phyloP scores from a whole-genome alignment of 257 asterid species.

The Lantana camara region DNA sequence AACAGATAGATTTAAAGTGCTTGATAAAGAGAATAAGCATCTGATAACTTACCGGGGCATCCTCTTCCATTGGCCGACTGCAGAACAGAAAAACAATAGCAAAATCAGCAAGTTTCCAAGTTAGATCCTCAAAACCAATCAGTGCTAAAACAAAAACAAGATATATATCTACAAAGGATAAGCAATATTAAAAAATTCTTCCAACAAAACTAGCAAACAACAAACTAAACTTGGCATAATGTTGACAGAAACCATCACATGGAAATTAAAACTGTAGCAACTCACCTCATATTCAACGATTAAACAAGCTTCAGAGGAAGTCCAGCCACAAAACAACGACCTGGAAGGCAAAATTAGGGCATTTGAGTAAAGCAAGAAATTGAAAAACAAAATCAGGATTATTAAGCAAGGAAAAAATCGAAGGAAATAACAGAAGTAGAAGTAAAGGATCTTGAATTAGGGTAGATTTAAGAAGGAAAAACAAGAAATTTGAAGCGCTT shows the following conservation, averaged over 20 bases:
- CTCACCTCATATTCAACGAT: slow-evolving; percentile 34
- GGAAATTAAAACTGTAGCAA: not conserved
- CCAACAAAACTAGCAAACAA: too few relatives aligned
- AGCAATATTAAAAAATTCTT: too few relatives aligned
- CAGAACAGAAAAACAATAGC: slow-evolving; percentile 24
- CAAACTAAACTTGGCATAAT: not conserved
- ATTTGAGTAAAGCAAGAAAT: not conserved
- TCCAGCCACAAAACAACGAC: slow-evolving; percentile 7
- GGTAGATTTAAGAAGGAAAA: not conserved
- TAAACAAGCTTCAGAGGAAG: not conserved
- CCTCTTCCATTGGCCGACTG: slow-evolving; percentile 83
- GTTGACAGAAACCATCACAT: not conserved
- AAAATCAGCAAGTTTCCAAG: not conserved
- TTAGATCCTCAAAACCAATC: not conserved
- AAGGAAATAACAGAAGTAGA: too few relatives aligned
- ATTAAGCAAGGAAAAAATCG: not conserved
- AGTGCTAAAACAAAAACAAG: not conserved
- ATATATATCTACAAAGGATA: not conserved
- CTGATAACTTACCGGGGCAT: slow-evolving; percentile 57
- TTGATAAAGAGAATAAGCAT: not conserved
- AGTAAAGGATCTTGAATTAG: not conserved
- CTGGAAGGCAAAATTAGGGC: slow-evolving; percentile 21
- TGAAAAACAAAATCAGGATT: not conserved
- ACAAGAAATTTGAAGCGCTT: not conserved
- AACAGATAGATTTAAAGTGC: too few relatives aligned